Evolutionary conservation across 768 basidiomycete genomes (phyloP), one percentile per base, ranked within the genome.

Genomic region (Galerina sulciceps): DNA sequence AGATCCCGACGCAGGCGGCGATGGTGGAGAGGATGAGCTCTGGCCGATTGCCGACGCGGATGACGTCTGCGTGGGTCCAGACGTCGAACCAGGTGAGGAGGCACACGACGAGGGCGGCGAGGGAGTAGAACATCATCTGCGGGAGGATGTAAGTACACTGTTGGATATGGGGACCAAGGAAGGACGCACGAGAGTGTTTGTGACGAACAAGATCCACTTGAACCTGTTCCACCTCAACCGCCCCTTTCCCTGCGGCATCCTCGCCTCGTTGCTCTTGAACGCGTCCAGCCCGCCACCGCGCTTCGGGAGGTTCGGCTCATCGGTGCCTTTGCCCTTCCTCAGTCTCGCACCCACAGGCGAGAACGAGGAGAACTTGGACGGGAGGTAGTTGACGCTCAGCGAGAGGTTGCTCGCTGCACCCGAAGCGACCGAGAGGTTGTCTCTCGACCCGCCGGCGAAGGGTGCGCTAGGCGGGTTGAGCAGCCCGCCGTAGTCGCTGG

Each of bases 61-160:
- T 76, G 62, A 92, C 76, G 69, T 90, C 87, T 10, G 90, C 83
- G 58, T 84, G 78, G 23, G 74, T 70, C 79, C 85, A 91, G 54
- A 90, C 81, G 72, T 90, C 85, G 75, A 92, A 88, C 90, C 90
- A 92, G 9, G 87, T 87, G 10, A 91, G 79, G 17, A 94, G 82
- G 61, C 83, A 82, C 56, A 85, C 78, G 40, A 92, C 77, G 54
- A 91, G 79, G 13, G 83, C 80, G 0, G 78, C 74, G 48, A 92
- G 69, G 38, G 87, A 84, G 69, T 89, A 92, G 3, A 71, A 54
- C 4, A 88, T 80, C 31, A 91, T 75, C 75, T 73, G 53, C 38
- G 14, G 6, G 5, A 22, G 6, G 15, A 2, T 8, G 36, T 4
- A 4, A 2, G 48, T 36, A 1, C 35, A 3, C 1, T n/a, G 13